Evolutionary conservation across 768 basidiomycete genomes (phyloP).

Genomic region (Asterophora lycoperdoides): DNA sequence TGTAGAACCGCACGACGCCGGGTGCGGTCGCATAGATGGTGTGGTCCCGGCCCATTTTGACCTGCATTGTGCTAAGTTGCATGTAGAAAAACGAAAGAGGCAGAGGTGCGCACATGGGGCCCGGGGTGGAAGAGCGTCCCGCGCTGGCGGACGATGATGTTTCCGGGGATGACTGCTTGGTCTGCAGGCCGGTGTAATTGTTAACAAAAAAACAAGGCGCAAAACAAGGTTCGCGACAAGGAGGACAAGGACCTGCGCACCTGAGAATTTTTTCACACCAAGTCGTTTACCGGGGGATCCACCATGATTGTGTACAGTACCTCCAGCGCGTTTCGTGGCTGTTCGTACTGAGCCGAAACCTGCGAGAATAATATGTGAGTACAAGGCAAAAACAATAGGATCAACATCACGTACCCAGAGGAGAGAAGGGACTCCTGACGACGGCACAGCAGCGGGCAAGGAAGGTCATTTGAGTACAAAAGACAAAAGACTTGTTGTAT

Average conservation of each 20-base stretch:
- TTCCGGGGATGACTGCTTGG: constrained; percentile 87
- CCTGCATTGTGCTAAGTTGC: constrained; percentile 40
- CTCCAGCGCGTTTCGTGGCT: constrained; percentile 95
- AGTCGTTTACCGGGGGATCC: constrained; percentile 91
- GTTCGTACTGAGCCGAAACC: constrained; percentile 73
- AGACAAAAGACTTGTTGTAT: constrained; percentile 6
- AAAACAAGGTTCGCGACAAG: too few relatives aligned
- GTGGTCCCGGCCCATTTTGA: constrained; percentile 90
- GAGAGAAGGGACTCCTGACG: constrained; percentile 47
- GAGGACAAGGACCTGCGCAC: constrained; percentile 35
- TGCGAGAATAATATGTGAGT: constrained; percentile 12
- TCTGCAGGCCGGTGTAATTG: constrained; percentile 42
- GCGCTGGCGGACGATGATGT: constrained; percentile 94
- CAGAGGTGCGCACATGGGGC: constrained; percentile 59
- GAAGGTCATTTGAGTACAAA: constrained; percentile 39
- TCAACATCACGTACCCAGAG: constrained; percentile 28
- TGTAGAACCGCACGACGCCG: constrained; percentile 94
- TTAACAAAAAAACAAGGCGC: not conserved
- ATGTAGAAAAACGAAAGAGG: too few relatives aligned
- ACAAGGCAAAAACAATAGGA: constrained; percentile 3
- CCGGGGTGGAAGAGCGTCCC: constrained; percentile 92
- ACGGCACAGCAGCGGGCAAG: constrained; percentile 40
- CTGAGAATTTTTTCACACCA: constrained; percentile 95
- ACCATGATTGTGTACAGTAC: constrained; percentile 89
- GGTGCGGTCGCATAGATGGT: constrained; percentile 89